Conservation (phyloP, 129 eudicot species). For the carrot (Daucus carota) region DNA sequence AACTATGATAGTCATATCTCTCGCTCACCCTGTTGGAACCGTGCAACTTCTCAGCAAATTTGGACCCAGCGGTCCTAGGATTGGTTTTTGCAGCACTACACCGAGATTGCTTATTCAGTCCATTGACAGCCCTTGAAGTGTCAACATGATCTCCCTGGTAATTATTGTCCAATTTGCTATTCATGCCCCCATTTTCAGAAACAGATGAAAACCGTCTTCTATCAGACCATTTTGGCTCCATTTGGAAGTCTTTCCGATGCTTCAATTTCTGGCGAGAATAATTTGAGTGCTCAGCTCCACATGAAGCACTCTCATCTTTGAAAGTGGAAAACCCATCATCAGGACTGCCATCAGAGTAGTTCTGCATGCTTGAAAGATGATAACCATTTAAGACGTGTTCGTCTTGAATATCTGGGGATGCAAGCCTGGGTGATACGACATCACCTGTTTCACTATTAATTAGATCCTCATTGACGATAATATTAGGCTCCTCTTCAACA, state of each 20-base stretch:
- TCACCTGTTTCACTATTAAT: constrained; percentile 42
- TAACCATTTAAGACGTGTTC: constrained; percentile 30
- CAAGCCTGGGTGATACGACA: constrained; percentile 31
- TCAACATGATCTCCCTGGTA: constrained; percentile 49
- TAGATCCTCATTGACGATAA: constrained; percentile 26
- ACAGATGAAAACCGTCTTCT: constrained; percentile 37
- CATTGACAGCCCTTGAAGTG: constrained; percentile 35
- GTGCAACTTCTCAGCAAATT: constrained; percentile 38
- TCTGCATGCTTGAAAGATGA: constrained; percentile 16
- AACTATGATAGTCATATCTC: constrained; percentile 46
- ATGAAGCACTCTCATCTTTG: constrained; percentile 36
- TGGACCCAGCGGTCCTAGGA: constrained; percentile 37
- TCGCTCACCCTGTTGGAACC: constrained; percentile 47
- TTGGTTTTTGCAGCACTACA: constrained; percentile 36
- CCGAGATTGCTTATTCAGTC: constrained; percentile 48
- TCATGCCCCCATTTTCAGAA: constrained; percentile 40
- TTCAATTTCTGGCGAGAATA: constrained; percentile 46
- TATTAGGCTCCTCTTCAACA: constrained; percentile 34
- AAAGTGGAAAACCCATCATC: constrained; percentile 24
- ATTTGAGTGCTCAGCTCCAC: constrained; percentile 31
- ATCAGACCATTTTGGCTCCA: constrained; percentile 52
- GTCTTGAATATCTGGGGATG: constrained; percentile 45
- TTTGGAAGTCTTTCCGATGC: constrained; percentile 31
- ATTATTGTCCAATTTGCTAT: constrained; percentile 48
- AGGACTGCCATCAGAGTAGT: constrained; percentile 30